phyloP scores from a whole-genome alignment of 139 green algal genomes.

The Tetradesmus obliquus region DNA sequence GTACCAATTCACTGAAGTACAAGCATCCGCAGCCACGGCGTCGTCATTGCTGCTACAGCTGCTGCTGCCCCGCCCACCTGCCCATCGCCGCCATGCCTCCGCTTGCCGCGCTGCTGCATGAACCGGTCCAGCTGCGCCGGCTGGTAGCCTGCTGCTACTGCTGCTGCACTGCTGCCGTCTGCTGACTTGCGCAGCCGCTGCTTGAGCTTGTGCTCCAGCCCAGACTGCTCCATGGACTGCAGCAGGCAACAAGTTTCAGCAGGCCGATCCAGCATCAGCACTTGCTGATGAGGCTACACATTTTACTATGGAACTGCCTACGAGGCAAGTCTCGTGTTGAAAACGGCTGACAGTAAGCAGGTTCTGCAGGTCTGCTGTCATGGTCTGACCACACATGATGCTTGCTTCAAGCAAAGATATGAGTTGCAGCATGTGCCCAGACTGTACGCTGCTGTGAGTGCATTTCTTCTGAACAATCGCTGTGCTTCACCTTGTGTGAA shows the following conservation, averaged over 20 bases:
- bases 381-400: no score
- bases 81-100: not conserved
- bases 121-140: not conserved
- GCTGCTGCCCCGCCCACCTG: not conserved
- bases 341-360: no score
- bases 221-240: constrained; percentile 34
- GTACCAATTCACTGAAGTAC: not conserved
- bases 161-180: not conserved
- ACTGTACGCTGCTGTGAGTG: not conserved
- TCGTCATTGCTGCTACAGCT: not conserved
- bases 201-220: constrained; percentile 27
- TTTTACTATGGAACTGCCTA: no score
- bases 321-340: no score
- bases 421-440: no score
- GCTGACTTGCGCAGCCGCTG: constrained; percentile 5
- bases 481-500: constrained; percentile 36
- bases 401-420: not conserved
- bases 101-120: not conserved
- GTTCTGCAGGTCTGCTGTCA: no score
- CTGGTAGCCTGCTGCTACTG: constrained; percentile 12
- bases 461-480: not conserved
- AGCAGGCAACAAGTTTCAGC: not conserved
- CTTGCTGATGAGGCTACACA: no score
- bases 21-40: not conserved
- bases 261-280: not conserved